Base-by-base conservation (phyloP, 2,329 filamentous ascomycete species). In the Monosporascus sp. region DNA sequence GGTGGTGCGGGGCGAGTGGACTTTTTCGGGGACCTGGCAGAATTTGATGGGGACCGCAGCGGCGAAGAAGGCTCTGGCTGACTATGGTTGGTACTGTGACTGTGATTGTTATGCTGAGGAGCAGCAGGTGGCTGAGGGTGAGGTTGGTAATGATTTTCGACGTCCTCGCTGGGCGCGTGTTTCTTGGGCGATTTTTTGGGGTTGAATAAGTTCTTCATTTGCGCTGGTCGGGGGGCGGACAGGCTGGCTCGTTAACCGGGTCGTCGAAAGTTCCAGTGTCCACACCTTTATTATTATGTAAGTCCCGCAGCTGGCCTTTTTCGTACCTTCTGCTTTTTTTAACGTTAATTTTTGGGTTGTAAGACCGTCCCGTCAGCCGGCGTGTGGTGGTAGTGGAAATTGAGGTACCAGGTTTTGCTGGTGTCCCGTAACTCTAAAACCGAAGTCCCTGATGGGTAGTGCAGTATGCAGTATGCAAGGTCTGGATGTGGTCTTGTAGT, bases 181-280 rank as follows among this genome's bases (percentile, higher is more conserved):
- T 68, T 68, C 59, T 64, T 68, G 48, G 63, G 60, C 22, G 62
- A 62, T 60, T 68, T 69, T 64, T 68, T 68, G 17, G 64, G 59
- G 55, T 63, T 65, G 64, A 69, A 69, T 56, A 69, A 53, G 57
- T 60, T 60, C 66, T 68, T 69, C 66, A 68, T 68, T 68, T 60
- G 63, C 58, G 66, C 62, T 61, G 45, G 22, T 48, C 26, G 50
- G 16, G 24, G 20, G 37, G 45, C 7, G 48, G 31, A 35, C 31
- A 41, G 35, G n/a, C 37, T 27, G 37, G 38, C 41, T 41, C n/a
- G 20, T 50, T 11, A 46, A 51, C 27, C 20, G 5, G n/a, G 38
- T 27, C 16, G 41, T 49, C 22, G n/a, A 51, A 43, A 45, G 57
- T 57, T 59, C 45, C 11, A 35, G 31, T 35, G 9, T 27, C 58